Percentiles rank a stretch among this genome's conserved stretches.
phyloP scores from a whole-genome alignment of 169 alveolate species.

The Plasmodium ovale region DNA sequence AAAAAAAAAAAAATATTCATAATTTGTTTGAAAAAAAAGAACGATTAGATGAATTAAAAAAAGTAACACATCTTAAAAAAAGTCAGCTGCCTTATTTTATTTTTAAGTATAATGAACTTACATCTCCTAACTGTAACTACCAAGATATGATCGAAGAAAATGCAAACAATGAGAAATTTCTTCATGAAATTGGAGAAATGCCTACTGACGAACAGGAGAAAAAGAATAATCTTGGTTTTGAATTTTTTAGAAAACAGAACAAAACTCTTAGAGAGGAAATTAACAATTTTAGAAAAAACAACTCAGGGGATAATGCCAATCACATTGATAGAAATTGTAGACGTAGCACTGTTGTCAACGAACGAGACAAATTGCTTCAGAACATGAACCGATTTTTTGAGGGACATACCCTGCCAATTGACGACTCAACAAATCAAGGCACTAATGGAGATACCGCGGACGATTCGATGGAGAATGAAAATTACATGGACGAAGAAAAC shows the following conservation, averaged over 20 bases:
- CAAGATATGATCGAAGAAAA: slow-evolving; percentile 57
- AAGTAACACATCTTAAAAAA: slow-evolving; percentile 29
- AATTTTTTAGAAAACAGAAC: slow-evolving; percentile 31
- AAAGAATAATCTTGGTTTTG: neutral
- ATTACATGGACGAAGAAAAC: neutral
- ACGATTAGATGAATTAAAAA: slow-evolving; percentile 30
- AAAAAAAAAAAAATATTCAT: slow-evolving; percentile 60
- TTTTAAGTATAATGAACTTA: slow-evolving; percentile 29
- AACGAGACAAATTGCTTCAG: neutral
- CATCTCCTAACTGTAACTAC: slow-evolving; percentile 39
- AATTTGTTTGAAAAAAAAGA: slow-evolving; percentile 59
- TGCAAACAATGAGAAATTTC: slow-evolving; percentile 32
- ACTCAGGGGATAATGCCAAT: neutral
- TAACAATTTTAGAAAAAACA: slow-evolving; percentile 14
- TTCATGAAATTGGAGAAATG: slow-evolving; percentile 18
- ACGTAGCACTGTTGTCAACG: neutral
- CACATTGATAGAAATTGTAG: neutral
- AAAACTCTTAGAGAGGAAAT: slow-evolving; percentile 54
- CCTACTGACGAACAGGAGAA: neutral
- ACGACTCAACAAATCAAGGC: neutral
- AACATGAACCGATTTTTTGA: neutral
- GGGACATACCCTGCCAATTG: neutral
- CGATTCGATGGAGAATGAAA: neutral
- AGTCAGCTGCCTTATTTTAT: slow-evolving; percentile 31
- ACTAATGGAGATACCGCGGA: neutral